These are phyloP conservation scores for Vicia sativa DNA, from an alignment of 306 rosid genomes.

Conservation along the genomic window DNA sequence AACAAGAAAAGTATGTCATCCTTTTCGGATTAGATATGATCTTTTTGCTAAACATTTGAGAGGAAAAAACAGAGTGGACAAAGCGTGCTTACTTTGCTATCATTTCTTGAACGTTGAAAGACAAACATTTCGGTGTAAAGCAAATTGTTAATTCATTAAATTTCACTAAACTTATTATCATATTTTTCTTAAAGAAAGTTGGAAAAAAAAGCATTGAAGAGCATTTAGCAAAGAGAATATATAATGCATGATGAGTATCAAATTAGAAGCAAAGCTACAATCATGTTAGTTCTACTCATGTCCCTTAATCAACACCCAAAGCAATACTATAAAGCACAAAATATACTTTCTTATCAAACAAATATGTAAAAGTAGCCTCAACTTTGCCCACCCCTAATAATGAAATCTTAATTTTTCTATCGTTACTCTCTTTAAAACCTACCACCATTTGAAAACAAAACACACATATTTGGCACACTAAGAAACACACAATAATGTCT, in stretches of 20 bases:
- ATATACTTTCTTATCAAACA: conserved; percentile 1
- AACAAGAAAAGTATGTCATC: no score
- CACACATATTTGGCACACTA: not conserved
- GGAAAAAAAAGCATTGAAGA: not conserved
- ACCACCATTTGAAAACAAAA: conserved; percentile 30
- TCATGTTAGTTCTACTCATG: conserved; percentile 38
- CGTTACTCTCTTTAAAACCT: conserved; percentile 46
- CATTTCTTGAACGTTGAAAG: conserved; percentile 47
- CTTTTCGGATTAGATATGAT: not conserved
- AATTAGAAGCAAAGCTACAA: conserved; percentile 46
- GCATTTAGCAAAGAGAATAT: not conserved
- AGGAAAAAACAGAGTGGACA: conserved; percentile 28
- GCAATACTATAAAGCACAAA: conserved; percentile 15
- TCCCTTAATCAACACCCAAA: conserved; percentile 49
- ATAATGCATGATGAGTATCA: conserved; percentile 1
- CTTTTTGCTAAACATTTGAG: conserved; percentile 7
- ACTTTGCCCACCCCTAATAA: conserved; percentile 25
- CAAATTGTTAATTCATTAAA: not conserved
- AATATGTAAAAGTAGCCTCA: conserved; percentile 26
- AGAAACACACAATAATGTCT: conserved; percentile 28
- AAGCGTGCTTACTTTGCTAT: conserved; percentile 71
- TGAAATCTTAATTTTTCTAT: conserved; percentile 5
- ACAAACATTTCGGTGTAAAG: conserved; percentile 79
- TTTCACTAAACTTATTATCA: no score
- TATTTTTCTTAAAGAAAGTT: no score